Conservation (phyloP, 805 yeast species). For the Barnettozyma californica region DNA sequence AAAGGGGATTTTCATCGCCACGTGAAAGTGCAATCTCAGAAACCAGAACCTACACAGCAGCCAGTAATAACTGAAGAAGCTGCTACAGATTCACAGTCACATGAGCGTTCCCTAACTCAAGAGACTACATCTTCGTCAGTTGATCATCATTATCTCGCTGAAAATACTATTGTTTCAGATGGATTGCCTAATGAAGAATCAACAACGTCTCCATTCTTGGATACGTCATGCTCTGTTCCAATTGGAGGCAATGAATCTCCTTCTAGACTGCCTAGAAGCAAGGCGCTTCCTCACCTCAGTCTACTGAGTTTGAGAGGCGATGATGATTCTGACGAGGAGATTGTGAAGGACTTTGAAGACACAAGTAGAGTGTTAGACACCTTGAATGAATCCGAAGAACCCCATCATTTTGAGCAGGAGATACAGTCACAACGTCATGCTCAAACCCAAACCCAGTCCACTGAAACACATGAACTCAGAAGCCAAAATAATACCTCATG, state of each 20-base stretch:
- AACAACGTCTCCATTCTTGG: conserved; percentile 18
- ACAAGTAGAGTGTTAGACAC: conserved; percentile 10
- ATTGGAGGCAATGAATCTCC: conserved; percentile 12
- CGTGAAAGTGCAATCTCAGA: neutral
- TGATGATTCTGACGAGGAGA: conserved; percentile 11
- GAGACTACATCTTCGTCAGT: neutral
- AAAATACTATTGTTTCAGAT: conserved; percentile 9
- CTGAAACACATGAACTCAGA: neutral
- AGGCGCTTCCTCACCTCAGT: conserved; percentile 23
- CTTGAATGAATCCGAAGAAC: conserved; percentile 7
- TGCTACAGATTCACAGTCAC: neutral
- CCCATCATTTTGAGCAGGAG: neutral
- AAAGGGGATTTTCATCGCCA: no score
- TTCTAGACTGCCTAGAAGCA: conserved; percentile 22
- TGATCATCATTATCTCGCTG: conserved; percentile 24
- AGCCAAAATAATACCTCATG: neutral
- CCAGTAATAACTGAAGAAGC: neutral
- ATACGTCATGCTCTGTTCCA: neutral
- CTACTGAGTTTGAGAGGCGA: conserved; percentile 21
- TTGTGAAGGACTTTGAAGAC: conserved; percentile 5
- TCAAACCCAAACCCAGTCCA: neutral
- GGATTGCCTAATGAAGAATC: conserved; percentile 21
- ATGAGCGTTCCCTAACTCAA: neutral
- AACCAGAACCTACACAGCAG: neutral
- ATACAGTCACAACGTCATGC: no score